phyloP scores from a whole-genome alignment of 225 moss, liverwort and hornwort genomes.

The Climacium dendroides region DNA sequence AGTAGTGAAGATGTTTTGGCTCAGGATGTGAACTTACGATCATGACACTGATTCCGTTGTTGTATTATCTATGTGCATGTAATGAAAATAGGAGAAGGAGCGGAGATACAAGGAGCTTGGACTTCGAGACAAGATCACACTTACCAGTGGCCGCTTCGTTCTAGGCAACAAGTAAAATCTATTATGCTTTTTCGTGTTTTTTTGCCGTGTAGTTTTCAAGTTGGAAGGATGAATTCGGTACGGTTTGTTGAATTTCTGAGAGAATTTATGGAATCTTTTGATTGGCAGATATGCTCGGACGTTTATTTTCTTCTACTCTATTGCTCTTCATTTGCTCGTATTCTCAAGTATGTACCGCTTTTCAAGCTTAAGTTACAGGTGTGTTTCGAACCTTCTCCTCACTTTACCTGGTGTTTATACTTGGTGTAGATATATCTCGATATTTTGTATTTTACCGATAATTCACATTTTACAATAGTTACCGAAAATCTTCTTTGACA shows the following conservation, averaged over 20 bases:
- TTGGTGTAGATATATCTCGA: background rate
- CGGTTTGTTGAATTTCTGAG: background rate
- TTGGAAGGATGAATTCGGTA: background rate
- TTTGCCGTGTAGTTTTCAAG: background rate
- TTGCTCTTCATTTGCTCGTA: slow-evolving; percentile 77
- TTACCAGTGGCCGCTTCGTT: slow-evolving; percentile 96
- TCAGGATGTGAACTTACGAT: background rate
- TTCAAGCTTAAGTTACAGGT: slow-evolving; percentile 63
- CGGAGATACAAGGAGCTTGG: slow-evolving; percentile 95
- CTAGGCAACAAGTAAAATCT: slow-evolving; percentile 73
- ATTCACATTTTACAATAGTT: background rate
- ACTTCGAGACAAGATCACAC: slow-evolving; percentile 82
- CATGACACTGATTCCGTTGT: background rate
- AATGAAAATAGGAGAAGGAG: slow-evolving; percentile 66
- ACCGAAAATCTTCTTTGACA: background rate
- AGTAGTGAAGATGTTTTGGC: background rate
- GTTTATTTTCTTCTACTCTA: slow-evolving; percentile 91
- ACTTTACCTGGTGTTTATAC: background rate
- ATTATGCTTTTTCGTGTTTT: background rate
- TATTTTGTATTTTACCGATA: background rate
- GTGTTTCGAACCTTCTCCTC: background rate
- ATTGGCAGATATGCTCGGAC: slow-evolving; percentile 75
- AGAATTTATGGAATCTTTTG: background rate
- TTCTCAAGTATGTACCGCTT: slow-evolving; percentile 75
- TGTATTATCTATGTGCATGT: background rate